Percentiles rank a stretch among this genome's conserved stretches.
Conservation (phyloP, 2,329 filamentous ascomycete species). For the Curvularia sp. region DNA sequence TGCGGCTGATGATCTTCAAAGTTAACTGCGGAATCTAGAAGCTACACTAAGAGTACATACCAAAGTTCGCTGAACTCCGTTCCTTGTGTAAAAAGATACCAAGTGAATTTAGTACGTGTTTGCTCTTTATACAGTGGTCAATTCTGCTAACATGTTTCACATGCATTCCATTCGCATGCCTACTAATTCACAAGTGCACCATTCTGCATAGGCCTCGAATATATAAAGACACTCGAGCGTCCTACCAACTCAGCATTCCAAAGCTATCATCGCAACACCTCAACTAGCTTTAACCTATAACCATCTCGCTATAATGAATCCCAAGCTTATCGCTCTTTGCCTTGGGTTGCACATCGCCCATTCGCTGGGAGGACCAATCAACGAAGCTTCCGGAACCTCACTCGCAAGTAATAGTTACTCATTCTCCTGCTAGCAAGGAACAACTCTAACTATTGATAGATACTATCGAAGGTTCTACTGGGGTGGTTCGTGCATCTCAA, state of each 20-base stretch:
- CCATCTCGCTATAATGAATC: not conserved
- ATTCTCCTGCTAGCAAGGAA: not conserved
- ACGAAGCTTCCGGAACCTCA: not conserved
- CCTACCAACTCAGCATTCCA: not conserved
- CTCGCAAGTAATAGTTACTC: not conserved
- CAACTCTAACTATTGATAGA: not conserved
- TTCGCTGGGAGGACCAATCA: not conserved
- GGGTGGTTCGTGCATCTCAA: not conserved
- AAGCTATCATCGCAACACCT: not conserved
- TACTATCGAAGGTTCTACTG: not conserved
- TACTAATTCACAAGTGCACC: not conserved
- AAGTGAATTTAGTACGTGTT: not conserved
- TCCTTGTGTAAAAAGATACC: not conserved
- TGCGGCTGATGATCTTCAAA: not conserved
- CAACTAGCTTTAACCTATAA: not conserved
- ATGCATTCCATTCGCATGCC: not conserved
- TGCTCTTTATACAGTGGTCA: not conserved
- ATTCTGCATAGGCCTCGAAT: not conserved
- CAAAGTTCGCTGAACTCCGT: not conserved
- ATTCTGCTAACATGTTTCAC: not conserved
- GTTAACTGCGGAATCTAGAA: not conserved
- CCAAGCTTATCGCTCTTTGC: not conserved
- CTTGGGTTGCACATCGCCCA: not conserved
- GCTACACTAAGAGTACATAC: not conserved
- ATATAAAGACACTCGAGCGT: not conserved